These are phyloP conservation scores for Colletotrichum lini DNA, from an alignment of 2,329 filamentous ascomycete genomes.

Conservation along the genomic window DNA sequence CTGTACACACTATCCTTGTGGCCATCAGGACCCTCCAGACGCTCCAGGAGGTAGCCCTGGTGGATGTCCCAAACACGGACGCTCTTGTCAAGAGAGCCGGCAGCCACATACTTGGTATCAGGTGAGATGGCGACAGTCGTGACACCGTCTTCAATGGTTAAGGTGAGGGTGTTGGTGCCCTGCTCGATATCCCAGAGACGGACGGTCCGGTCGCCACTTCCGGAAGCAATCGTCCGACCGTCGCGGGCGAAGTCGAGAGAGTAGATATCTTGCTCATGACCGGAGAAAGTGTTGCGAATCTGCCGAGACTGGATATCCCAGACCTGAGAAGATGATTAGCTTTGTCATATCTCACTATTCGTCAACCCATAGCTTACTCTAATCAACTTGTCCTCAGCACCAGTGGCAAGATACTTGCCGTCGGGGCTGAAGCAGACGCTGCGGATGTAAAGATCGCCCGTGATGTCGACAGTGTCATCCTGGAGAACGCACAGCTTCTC, in stretches of 20 bases:
- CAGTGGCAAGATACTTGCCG: slow-evolving; percentile 92
- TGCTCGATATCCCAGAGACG: slow-evolving; percentile 96
- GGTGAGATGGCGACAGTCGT: slow-evolving; percentile 98
- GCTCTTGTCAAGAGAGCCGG: slow-evolving; percentile 96
- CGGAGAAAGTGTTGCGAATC: slow-evolving; percentile 94
- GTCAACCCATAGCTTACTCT: slow-evolving; percentile 72
- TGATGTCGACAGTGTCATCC: slow-evolving; percentile 88
- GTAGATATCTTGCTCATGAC: slow-evolving; percentile 99
- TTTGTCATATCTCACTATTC: neutral
- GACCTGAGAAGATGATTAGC: slow-evolving; percentile 68
- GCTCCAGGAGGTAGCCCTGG: slow-evolving; percentile 88
- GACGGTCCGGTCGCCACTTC: slow-evolving; percentile 94
- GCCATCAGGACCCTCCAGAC: slow-evolving; percentile 91
- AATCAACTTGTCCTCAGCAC: slow-evolving; percentile 97
- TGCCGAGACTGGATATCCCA: slow-evolving; percentile 91
- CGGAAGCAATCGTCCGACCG: slow-evolving; percentile 93
- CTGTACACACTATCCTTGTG: slow-evolving; percentile 98
- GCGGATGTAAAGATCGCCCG: slow-evolving; percentile 94
- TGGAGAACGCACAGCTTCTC: slow-evolving; percentile 91
- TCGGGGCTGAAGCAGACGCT: slow-evolving; percentile 99
- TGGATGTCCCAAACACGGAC: slow-evolving; percentile 97
- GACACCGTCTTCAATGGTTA: slow-evolving; percentile 96
- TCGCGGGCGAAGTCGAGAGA: slow-evolving; percentile 95
- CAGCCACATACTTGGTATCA: slow-evolving; percentile 93
- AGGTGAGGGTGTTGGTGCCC: slow-evolving; percentile 84